These are phyloP conservation scores for Trichoderma polysporum DNA, from an alignment of 2,329 filamentous ascomycete species.

Conservation along the genomic window DNA sequence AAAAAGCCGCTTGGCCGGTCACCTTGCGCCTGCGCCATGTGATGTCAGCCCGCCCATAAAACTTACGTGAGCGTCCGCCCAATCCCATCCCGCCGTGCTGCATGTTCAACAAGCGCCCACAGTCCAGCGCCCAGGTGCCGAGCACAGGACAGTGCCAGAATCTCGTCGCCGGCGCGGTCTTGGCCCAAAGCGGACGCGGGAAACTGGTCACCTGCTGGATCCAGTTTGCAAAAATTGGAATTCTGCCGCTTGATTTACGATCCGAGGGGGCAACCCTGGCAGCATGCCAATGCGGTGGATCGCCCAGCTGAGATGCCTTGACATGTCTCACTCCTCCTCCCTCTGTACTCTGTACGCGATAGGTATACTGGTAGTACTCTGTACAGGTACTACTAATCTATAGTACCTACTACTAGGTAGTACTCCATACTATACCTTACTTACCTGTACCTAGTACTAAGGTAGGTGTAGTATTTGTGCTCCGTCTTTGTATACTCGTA, in stretches of 20 bases:
- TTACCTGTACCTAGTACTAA: no score
- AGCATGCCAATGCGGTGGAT: background rate
- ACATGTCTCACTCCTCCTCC: background rate
- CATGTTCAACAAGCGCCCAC: background rate
- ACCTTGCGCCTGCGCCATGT: conserved; percentile 12
- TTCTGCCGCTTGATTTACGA: background rate
- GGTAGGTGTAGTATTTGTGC: no score
- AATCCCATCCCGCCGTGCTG: background rate
- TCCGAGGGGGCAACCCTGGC: background rate
- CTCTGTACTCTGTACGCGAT: background rate
- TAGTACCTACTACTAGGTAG: no score
- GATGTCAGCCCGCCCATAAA: conserved; percentile 11
- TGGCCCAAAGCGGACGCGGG: background rate
- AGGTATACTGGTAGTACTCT: no score
- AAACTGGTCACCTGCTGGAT: conserved; percentile 12
- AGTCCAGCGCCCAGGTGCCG: background rate
- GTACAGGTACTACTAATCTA: background rate
- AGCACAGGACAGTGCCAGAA: background rate
- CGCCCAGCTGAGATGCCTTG: conserved; percentile 2
- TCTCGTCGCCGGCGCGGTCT: background rate
- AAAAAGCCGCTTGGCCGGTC: background rate
- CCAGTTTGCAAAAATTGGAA: conserved; percentile 1
- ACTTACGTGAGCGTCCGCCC: conserved; percentile 19
- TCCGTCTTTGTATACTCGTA: no score
- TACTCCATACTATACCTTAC: no score